Evolutionary conservation across 2,329 filamentous ascomycete species (phyloP).

Genomic region (Periconia macrospinosa): DNA sequence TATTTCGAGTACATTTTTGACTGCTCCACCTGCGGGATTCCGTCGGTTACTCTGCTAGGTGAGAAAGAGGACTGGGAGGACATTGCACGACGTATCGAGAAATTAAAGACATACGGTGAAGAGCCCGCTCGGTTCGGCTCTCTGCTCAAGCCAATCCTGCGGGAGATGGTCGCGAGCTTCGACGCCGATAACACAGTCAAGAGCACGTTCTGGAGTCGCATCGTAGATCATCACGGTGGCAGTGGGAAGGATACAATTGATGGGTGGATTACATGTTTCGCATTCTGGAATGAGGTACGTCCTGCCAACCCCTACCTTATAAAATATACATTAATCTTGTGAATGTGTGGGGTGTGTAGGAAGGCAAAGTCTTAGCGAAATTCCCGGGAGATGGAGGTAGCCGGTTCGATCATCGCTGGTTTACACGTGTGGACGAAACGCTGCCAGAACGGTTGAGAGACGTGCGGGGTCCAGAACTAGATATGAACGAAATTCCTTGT

Average conservation of each 20-base stretch:
- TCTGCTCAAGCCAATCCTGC: conserved; percentile 50
- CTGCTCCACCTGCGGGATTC: conserved; percentile 50
- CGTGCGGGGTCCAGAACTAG: neutral
- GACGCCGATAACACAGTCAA: conserved; percentile 37
- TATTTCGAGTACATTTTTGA: conserved; percentile 48
- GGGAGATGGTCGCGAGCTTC: conserved; percentile 50
- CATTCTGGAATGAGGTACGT: too few relatives aligned
- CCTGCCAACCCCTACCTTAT: too few relatives aligned
- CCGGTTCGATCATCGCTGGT: neutral
- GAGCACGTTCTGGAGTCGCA: conserved; percentile 40
- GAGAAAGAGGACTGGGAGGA: conserved; percentile 50
- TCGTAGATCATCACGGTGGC: neutral
- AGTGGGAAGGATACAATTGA: neutral
- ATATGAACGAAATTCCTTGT: neutral
- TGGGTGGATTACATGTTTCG: neutral
- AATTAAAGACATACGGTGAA: conserved; percentile 48
- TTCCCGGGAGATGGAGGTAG: neutral
- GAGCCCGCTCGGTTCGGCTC: conserved; percentile 46
- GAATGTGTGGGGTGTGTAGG: neutral
- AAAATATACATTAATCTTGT: too few relatives aligned
- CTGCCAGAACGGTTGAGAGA: neutral
- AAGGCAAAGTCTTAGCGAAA: neutral
- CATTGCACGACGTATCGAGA: conserved; percentile 48
- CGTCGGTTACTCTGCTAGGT: conserved; percentile 56
- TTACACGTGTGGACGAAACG: too few relatives aligned